phyloP scores from a whole-genome alignment of 148 eudicot species.

The Arbutus unedo region DNA sequence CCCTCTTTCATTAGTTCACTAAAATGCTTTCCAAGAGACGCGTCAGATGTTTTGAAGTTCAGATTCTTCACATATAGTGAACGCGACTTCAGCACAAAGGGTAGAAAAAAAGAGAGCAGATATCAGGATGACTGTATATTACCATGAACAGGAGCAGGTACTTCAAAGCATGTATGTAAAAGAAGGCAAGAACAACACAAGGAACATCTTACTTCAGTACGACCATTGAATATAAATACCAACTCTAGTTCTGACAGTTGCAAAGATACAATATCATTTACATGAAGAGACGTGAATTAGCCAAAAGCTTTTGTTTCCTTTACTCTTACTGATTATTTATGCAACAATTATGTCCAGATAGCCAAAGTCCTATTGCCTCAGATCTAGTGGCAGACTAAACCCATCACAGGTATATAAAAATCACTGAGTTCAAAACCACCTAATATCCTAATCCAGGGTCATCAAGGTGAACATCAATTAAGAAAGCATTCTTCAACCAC shows the following conservation, averaged over 20 bases:
- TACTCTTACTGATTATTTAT: not conserved
- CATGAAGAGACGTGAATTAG: not conserved
- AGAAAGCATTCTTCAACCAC: not conserved
- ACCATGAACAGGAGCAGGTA: not conserved
- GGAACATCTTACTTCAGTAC: not conserved
- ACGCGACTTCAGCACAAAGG: slow-evolving; percentile 62
- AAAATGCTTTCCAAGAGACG: slow-evolving; percentile 65
- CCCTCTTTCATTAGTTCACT: slow-evolving; percentile 68
- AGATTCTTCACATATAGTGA: slow-evolving; percentile 89
- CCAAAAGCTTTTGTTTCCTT: not conserved
- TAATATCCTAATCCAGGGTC: not conserved
- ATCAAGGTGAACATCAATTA: not conserved
- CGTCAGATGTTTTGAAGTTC: slow-evolving; percentile 80
- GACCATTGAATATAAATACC: slow-evolving; percentile 5
- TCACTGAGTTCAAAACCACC: not conserved
- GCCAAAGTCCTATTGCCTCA: not conserved
- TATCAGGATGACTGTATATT: not conserved
- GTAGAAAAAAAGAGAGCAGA: slow-evolving; percentile 4
- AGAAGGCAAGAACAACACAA: not conserved
- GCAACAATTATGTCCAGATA: not conserved
- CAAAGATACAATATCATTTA: not conserved
- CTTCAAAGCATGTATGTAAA: not conserved
- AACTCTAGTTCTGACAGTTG: not conserved
- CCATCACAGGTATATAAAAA: not conserved
- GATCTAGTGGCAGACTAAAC: not conserved